Evolutionary conservation across 768 basidiomycete genomes (phyloP), one percentile per base, ranked within the genome.

Genomic region (Pholiota conissans): DNA sequence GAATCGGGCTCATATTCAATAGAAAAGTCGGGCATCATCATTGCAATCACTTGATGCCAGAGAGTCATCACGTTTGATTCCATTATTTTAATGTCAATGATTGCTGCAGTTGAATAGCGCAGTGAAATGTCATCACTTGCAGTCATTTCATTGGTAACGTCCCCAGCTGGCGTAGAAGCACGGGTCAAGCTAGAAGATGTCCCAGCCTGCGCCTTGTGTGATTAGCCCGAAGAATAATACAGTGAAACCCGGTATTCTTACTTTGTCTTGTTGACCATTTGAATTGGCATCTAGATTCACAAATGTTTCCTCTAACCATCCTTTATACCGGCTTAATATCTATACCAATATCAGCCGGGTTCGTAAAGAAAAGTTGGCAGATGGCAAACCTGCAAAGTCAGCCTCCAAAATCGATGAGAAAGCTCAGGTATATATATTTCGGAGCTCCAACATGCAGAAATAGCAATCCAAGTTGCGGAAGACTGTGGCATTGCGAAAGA

Each of bases 341-440:
- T 95, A 45, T 5, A 26, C 60, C 32, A 1, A 49, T 49, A 34
- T 61, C 10, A 57, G 27, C 22, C 10, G 24, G 5, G 24, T 8
- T 29, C 28, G 28, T 32, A 11, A 4, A 56, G 54, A 28, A 14
- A 35, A 32, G 39, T 52, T 20, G 27, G 32, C 13, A 13, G 30
- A 32, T 32, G 30, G 35, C 63, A 26, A 49, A 93, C 94, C 84
- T 99, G 96, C 26, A 99, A 73, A 5, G 89, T 91, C 56, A 98
- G 74, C 65, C 82, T 85, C 97, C 96, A 98, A 70, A 98, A 98
- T 49, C 90, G 82, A 71, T 87, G 80, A 32, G 83, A 82, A 10
- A 98, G 73, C 57, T 94, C 89, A 1, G 89, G 87, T 39, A 98
- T 86, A 69, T 84, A 95, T 7, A 97, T 80, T 51, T 93, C 88